phyloP scores from a whole-genome alignment of 2,329 filamentous ascomycete genomes.

The Chaetomiaceae sp. region DNA sequence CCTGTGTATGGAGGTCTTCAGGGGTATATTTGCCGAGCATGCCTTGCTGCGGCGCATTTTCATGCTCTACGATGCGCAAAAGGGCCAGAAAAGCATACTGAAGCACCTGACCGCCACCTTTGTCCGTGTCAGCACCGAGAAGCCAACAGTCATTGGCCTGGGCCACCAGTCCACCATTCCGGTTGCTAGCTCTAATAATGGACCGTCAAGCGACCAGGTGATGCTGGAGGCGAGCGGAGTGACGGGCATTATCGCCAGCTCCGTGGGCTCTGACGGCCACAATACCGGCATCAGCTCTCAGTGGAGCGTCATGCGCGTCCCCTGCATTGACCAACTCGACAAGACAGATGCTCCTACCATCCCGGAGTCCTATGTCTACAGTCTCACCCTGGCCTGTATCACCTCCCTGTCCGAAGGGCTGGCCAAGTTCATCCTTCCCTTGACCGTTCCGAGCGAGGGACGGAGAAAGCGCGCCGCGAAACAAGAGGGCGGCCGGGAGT shows the following conservation, averaged over 20 bases:
- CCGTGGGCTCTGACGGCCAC: constrained; percentile 60
- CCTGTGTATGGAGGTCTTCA: constrained; percentile 86
- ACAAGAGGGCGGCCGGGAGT: constrained; percentile 41
- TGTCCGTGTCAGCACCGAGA: constrained; percentile 89
- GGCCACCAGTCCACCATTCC: constrained; percentile 85
- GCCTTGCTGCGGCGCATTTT: constrained; percentile 75
- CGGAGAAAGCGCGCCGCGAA: constrained; percentile 48
- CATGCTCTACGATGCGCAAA: constrained; percentile 67
- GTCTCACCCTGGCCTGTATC: constrained; percentile 80
- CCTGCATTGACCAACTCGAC: constrained; percentile 91
- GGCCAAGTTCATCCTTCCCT: constrained; percentile 85
- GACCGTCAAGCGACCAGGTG: constrained; percentile 69
- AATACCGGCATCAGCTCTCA: constrained; percentile 79
- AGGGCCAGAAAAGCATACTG: constrained; percentile 70
- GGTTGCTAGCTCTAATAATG: constrained; percentile 51
- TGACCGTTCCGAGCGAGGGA: constrained; percentile 75
- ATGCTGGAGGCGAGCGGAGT: constrained; percentile 84
- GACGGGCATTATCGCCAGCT: constrained; percentile 76
- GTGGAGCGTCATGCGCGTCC: constrained; percentile 83
- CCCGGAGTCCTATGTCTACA: constrained; percentile 92
- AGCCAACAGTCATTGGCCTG: constrained; percentile 80
- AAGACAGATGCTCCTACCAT: constrained; percentile 78
- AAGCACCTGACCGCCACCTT: constrained; percentile 81
- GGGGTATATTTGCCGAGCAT: constrained; percentile 78
- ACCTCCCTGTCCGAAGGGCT: constrained; percentile 86